phyloP scores from a whole-genome alignment of 345 rosid genomes.

The Linum usitatissimum region DNA sequence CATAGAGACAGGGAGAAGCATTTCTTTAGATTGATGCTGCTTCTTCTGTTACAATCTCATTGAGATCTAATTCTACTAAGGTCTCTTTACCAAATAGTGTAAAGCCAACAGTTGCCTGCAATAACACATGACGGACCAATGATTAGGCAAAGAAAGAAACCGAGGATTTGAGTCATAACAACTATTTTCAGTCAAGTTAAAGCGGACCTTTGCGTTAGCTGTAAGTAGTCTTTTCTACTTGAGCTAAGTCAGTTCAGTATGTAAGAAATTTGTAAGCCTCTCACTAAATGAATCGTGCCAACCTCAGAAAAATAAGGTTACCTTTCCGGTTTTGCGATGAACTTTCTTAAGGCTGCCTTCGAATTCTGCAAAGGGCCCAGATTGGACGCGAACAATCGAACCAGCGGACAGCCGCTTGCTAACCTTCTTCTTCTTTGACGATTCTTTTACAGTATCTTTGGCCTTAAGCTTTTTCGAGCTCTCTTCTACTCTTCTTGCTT shows the following conservation, averaged over 20 bases:
- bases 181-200: neutral
- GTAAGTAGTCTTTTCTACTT: neutral
- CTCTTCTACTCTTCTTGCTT: conserved; percentile 20
- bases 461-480: conserved; percentile 24
- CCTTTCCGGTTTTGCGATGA: conserved; percentile 68
- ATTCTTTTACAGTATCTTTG: conserved; percentile 16
- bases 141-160: neutral
- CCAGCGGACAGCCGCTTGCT: conserved; percentile 43
- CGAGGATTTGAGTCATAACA: neutral
- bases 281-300: neutral
- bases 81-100: conserved; percentile 84
- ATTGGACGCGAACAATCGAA: conserved; percentile 54
- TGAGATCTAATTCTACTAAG: conserved; percentile 56
- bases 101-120: conserved; percentile 80
- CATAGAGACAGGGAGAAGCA: neutral
- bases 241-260: neutral
- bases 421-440: conserved; percentile 20
- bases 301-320: conserved; percentile 13
- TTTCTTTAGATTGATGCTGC: conserved; percentile 16
- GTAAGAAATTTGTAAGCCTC: neutral
- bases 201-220: neutral
- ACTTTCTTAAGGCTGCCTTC: conserved; percentile 63
- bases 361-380: conserved; percentile 72
- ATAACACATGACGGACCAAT: conserved; percentile 9
- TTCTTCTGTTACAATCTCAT: conserved; percentile 60